A percentile compares a stretch with the other conserved stretches of the same genome.
Evolutionary conservation across 2,329 filamentous ascomycete genomes (phyloP).

Genomic region (Penicillium decumbens): DNA sequence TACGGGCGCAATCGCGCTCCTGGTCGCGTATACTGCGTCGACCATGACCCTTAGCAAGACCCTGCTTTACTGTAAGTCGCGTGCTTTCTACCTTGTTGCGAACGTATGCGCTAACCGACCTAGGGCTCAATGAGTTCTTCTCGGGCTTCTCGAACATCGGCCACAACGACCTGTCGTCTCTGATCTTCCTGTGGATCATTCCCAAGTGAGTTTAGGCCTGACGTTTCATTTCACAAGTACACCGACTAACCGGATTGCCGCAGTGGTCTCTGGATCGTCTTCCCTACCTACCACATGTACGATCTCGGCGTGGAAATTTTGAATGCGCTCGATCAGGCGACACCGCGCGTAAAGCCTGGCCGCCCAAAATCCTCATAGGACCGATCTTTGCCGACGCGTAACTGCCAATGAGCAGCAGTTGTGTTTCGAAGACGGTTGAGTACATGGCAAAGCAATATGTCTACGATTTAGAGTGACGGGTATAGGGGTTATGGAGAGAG

Average conservation of each 20-base stretch:
- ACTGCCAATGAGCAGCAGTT: background rate
- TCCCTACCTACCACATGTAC: constrained; percentile 60
- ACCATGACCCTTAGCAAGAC: constrained; percentile 66
- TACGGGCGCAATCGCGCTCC: constrained; percentile 51
- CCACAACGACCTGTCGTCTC: constrained; percentile 53
- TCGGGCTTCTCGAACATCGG: constrained; percentile 58
- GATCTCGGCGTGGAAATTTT: constrained; percentile 59
- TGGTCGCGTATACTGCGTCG: constrained; percentile 56
- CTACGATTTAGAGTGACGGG: background rate
- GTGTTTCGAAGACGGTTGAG: background rate
- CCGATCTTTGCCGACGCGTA: background rate
- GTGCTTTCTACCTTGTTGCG: background rate
- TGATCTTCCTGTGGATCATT: constrained; percentile 60
- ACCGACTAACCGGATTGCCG: constrained; percentile 13
- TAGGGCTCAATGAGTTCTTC: constrained; percentile 57
- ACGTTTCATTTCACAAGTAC: background rate
- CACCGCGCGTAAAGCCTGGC: constrained; percentile 24
- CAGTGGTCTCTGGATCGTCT: constrained; percentile 61
- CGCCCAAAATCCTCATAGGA: constrained; percentile 30
- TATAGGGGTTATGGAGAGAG: background rate
- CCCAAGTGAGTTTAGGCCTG: constrained; percentile 55
- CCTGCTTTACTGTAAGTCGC: constrained; percentile 56
- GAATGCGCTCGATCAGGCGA: constrained; percentile 48
- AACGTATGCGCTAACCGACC: constrained; percentile 1
- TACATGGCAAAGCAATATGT: background rate